Base-by-base conservation (phyloP, 2,329 filamentous ascomycete genomes). In the Fusarium scirpi region DNA sequence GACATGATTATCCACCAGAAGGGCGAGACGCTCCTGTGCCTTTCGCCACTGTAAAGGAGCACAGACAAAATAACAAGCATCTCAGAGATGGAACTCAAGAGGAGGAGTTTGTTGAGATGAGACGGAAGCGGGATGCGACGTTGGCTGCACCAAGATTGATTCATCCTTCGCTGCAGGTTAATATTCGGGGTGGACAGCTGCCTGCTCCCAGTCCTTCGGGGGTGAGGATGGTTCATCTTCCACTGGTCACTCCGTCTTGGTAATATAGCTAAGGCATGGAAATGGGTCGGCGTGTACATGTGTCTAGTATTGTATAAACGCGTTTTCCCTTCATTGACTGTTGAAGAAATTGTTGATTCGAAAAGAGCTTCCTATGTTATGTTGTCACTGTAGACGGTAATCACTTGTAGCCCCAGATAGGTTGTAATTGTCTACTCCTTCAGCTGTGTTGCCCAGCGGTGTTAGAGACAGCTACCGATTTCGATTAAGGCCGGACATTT, bases 1-100 rank as follows among this genome's bases (percentile, higher is more conserved):
- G 86, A 0, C 86, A 89, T 59, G 86, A 89, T 67, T 89, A 88
- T 62, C 77, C 77, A 0, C 85, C 86, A 0, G 74, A 73, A 2
- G 72, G 54, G 0, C 78, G 83, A 6, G 60, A 61, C 0, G 74
- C 67, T 0, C 81, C 84, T 0, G 62, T 80, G 1, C 76, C 85
- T 0, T 85, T 73, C 30, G 77, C 83, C 66, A 86, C 78, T 1
- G 85, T 88, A 0, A 68, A 69, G 3, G 81, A 85, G 9, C 86
- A 88, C 30, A 79, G 73, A n/a, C 62, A 70, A 34, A 66, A 78
- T 13, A 88, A 88, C 62, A 84, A 82, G 61, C 86, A 88, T 66
- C 71, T 88, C 4, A 80, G 79, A 24, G 80, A 82, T 2, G 80
- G 80, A 0, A 77, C 81, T 1, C 75, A 65, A 0, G 79, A 83